Conservation (phyloP, 2,329 filamentous ascomycete genomes). For the Aspergillus alliaceus region DNA sequence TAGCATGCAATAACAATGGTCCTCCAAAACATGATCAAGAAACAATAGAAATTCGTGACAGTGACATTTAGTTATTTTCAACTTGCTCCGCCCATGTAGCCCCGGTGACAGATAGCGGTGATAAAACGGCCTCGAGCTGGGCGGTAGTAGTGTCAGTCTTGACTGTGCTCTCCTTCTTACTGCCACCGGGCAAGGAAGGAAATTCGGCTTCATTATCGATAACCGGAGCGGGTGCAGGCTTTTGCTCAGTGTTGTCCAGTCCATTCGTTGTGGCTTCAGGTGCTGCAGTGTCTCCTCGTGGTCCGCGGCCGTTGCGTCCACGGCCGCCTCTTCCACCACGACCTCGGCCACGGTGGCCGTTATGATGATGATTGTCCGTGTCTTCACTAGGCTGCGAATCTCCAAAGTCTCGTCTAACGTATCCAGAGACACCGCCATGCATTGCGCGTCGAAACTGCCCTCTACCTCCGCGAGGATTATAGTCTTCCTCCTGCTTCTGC, state of each 20-base stretch:
- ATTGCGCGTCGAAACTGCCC: slow-evolving; percentile 52
- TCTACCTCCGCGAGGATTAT: slow-evolving; percentile 41
- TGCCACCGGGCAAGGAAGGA: slow-evolving; percentile 34
- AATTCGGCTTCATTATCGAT: slow-evolving; percentile 36
- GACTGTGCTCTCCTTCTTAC: slow-evolving; percentile 16
- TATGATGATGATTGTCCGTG: slow-evolving; percentile 2
- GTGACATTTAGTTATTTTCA: slow-evolving; percentile 12
- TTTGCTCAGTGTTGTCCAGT: slow-evolving; percentile 10
- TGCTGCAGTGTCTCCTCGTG: slow-evolving; percentile 22
- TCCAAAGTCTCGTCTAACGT: slow-evolving; percentile 31
- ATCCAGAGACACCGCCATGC: slow-evolving; percentile 51
- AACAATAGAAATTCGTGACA: not conserved
- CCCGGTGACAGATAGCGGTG: slow-evolving; percentile 25
- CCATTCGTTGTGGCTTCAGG: slow-evolving; percentile 18
- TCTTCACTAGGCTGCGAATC: slow-evolving; percentile 18
- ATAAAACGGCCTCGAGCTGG: slow-evolving; percentile 27
- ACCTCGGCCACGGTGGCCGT: slow-evolving; percentile 27
- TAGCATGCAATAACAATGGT: not conserved
- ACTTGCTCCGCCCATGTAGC: slow-evolving; percentile 36
- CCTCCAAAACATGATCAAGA: not conserved
- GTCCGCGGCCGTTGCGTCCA: slow-evolving; percentile 28
- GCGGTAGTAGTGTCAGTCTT: slow-evolving; percentile 17
- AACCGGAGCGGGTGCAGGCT: slow-evolving; percentile 15
- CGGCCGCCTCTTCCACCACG: slow-evolving; percentile 30
- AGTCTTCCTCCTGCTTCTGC: slow-evolving; percentile 60